These are phyloP conservation scores for Saksenaea oblongispora DNA, from an alignment of 371 early-diverging fungal genomes.

Conservation along the genomic window DNA sequence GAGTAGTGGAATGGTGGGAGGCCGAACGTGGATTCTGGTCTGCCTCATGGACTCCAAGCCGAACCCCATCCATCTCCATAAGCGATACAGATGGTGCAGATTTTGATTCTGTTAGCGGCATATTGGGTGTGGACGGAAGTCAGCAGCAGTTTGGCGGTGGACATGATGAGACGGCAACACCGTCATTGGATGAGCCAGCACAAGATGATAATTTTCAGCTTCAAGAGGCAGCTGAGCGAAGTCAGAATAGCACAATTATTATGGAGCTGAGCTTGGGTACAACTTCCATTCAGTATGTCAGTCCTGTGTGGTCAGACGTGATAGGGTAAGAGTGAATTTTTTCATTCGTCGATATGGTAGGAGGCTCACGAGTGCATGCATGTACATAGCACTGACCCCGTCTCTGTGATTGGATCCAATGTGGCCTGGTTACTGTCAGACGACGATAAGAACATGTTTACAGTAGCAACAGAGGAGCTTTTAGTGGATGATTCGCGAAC, in stretches of 20 bases:
- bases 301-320: conserved; percentile 62
- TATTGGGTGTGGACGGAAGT: conserved; percentile 4
- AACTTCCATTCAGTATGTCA: conserved; percentile 52
- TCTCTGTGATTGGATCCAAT: conserved; percentile 45
- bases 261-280: conserved; percentile 63
- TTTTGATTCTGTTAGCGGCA: conserved; percentile 13
- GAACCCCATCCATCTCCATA: conserved; percentile 6
- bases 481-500: conserved; percentile 72
- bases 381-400: conserved; percentile 42
- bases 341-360: not conserved
- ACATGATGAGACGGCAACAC: not conserved
- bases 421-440: conserved; percentile 47
- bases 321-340: conserved; percentile 48
- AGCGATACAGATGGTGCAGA: conserved; percentile 20
- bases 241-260: conserved; percentile 61
- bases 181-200: conserved; percentile 13
- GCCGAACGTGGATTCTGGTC: conserved; percentile 54
- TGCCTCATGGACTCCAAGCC: conserved; percentile 9
- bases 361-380: not conserved
- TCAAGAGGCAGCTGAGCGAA: conserved; percentile 54
- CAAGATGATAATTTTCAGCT: conserved; percentile 40
- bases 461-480: conserved; percentile 68
- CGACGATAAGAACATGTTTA: conserved; percentile 64
- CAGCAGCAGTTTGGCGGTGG: not conserved
- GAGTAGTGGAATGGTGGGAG: conserved; percentile 68